Conservation (phyloP, 352 stramenopile genomes). For the Phytophthora ramorum region DNA sequence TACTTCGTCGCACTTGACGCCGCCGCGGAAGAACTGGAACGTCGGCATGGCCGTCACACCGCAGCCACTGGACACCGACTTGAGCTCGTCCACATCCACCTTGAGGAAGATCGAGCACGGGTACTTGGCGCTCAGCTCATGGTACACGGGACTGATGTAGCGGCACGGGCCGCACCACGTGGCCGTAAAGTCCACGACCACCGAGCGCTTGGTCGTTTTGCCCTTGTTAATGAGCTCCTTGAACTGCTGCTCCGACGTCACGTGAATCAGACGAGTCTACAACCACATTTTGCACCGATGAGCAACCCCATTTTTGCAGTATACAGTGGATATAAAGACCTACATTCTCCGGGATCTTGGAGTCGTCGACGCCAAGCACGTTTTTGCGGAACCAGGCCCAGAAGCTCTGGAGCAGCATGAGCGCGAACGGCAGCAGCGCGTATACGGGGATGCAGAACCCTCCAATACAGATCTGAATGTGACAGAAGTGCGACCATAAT, state of each 20-base stretch:
- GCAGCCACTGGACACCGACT: constrained; percentile 49
- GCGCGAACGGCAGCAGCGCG: constrained; percentile 71
- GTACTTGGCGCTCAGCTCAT: constrained; percentile 88
- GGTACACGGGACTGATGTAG: constrained; percentile 85
- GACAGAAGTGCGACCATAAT: background rate
- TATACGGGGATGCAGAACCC: constrained; percentile 83
- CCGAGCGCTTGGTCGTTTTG: constrained; percentile 71
- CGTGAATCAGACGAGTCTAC: constrained; percentile 74
- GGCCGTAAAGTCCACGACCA: constrained; percentile 90
- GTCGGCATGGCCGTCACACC: constrained; percentile 94
- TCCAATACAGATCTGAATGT: constrained; percentile 76
- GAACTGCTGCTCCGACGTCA: constrained; percentile 74
- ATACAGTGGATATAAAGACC: constrained; percentile 1
- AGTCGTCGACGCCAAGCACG: constrained; percentile 60
- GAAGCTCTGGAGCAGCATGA: constrained; percentile 71
- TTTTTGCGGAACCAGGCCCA: constrained; percentile 82
- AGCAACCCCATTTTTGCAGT: background rate
- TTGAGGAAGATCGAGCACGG: constrained; percentile 89
- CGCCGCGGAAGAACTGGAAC: constrained; percentile 95
- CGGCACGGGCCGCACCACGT: constrained; percentile 91
- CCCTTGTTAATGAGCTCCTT: constrained; percentile 76
- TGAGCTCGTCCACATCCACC: constrained; percentile 90
- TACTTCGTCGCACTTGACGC: constrained; percentile 90
- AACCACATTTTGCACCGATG: background rate
- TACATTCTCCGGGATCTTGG: constrained; percentile 58